Conservation (phyloP, 2,329 filamentous ascomycete species). For the Teratosphaeria pseudoeucalypti region DNA sequence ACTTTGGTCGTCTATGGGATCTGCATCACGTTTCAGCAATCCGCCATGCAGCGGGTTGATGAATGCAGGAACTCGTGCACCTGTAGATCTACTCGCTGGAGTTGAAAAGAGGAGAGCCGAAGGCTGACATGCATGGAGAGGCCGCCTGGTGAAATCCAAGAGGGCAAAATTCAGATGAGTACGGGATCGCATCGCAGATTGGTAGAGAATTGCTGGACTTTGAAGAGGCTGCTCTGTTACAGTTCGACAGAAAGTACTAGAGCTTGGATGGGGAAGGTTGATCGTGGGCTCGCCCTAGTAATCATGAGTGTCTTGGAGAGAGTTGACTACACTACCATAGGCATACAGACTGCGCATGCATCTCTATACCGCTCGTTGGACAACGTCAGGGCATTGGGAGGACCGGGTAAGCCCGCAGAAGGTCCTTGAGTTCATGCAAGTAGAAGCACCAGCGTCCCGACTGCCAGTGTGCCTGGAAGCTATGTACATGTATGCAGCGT, state of each 20-base stretch:
- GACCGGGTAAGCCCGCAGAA: background rate
- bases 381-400: background rate
- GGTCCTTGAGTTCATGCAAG: background rate
- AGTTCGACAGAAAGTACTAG: no score
- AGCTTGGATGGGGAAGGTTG: background rate
- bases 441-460: no score
- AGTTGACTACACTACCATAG: background rate
- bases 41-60: background rate
- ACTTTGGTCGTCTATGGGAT: background rate
- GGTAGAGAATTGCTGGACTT: background rate
- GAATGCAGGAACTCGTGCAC: background rate
- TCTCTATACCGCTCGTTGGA: background rate
- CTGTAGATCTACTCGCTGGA: background rate
- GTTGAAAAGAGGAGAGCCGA: background rate
- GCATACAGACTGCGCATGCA: no score
- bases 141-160: background rate
- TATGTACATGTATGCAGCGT: no score
- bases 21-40: background rate
- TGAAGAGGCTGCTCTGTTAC: no score
- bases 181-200: background rate
- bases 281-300: background rate
- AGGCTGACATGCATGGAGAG: background rate
- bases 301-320: background rate
- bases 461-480: background rate
- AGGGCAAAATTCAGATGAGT: background rate